phyloP scores from a whole-genome alignment of 306 rosid genomes.

The Ziziphus jujuba region DNA sequence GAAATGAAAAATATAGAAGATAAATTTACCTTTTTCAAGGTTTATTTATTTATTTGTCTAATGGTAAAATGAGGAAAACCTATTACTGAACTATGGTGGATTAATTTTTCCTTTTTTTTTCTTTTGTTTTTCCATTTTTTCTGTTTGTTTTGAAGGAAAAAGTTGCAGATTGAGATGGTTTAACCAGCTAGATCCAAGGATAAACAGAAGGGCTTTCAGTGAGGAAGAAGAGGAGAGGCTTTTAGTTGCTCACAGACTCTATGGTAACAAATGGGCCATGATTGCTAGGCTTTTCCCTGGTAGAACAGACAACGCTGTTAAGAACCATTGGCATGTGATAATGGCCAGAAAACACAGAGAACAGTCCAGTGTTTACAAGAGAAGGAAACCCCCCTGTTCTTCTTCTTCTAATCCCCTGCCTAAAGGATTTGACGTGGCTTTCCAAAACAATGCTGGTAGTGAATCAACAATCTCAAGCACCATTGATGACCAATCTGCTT shows the following conservation, averaged over 20 bases:
- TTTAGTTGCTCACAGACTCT: constrained; percentile 55
- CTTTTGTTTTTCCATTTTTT: background rate
- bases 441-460: constrained; percentile 42
- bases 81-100: too few species aligned
- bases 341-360: constrained; percentile 84
- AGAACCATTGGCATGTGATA: constrained; percentile 94
- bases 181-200: constrained; percentile 84
- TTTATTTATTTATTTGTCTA: too few species aligned
- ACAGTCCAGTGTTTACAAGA: constrained; percentile 47
- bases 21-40: too few species aligned
- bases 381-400: constrained; percentile 42
- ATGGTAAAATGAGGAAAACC: too few species aligned
- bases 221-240: constrained; percentile 83
- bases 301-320: constrained; percentile 89
- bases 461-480: constrained; percentile 62
- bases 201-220: constrained; percentile 62
- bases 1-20: too few species aligned
- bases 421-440: constrained; percentile 25
- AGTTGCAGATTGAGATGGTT: constrained; percentile 97
- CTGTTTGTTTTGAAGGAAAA: constrained; percentile 49
- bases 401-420: constrained; percentile 14
- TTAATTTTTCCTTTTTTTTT: background rate
- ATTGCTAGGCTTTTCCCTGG: constrained; percentile 86
- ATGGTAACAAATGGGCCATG: constrained; percentile 94
- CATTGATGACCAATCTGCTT: constrained; percentile 42